Percentiles rank a stretch among this genome's conserved stretches.
Evolutionary conservation across 1,284 basidiomycete genomes (phyloP).

Genomic region (Pascua guehoae): DNA sequence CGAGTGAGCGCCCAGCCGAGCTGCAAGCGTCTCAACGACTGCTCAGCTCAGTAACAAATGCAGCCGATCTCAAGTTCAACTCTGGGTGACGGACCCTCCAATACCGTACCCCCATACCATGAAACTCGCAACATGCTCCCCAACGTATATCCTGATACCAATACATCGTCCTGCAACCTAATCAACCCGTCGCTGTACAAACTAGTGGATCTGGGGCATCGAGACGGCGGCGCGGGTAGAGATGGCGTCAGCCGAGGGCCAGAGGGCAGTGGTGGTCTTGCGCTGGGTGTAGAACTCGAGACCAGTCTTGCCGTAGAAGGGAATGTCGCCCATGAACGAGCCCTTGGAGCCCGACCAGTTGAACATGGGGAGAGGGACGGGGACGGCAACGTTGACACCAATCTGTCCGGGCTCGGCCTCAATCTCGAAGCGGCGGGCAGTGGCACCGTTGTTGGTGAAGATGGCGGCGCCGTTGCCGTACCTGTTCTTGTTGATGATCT

Average conservation of each 20-base stretch:
- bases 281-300: conserved; percentile 43
- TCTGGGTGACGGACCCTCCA: no score
- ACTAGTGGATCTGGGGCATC: conserved; percentile 45
- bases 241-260: conserved; percentile 43
- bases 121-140: no score
- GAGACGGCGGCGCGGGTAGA: conserved; percentile 31
- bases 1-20: no score
- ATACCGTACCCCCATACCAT: no score
- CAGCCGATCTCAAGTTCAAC: no score
- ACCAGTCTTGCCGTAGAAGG: conserved; percentile 74
- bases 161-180: no score
- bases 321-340: conserved; percentile 80
- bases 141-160: no score
- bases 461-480: conserved; percentile 92
- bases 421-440: conserved; percentile 87
- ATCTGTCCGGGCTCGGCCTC: conserved; percentile 88
- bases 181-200: no score
- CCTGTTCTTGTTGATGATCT: conserved; percentile 80
- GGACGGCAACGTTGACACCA: conserved; percentile 93
- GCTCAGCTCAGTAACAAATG: no score
- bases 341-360: conserved; percentile 57
- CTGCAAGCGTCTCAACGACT: no score
- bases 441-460: conserved; percentile 95
- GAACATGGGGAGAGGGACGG: conserved; percentile 74
- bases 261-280: conserved; percentile 41